Evolutionary conservation across 163 green algal species (phyloP), one percentile per base, ranked within the genome.

Genomic region (Prototheca wickerhamii): DNA sequence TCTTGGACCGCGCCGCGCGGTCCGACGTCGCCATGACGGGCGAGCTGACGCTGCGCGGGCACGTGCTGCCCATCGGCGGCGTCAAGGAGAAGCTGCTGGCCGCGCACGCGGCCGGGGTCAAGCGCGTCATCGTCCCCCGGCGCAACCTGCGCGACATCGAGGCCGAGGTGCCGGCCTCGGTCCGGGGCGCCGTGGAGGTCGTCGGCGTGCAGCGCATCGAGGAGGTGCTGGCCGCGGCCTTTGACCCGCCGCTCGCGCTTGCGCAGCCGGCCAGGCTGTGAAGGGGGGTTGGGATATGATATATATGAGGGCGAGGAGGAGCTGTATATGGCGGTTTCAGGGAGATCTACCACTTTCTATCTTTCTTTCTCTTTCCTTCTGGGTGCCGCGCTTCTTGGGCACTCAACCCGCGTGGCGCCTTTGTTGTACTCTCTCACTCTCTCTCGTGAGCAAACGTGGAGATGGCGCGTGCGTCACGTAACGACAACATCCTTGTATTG

Each of bases 11-110:
- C 75, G 23, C 53, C 0, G 75, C 84, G 62, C 73, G 87, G 1
- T 49, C 69, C 3, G 87, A 95, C 67, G 86, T 81, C 5, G 89
- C 89, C 2, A 89, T 92, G 82, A 92, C 81, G n/a, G 79, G 86
- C 2, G 86, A 93, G 76, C 65, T 93, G 26, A 89, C 87, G 25
- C 76, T 96, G 51, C 70, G 80, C 1, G 89, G 89, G 1, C 66
- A 91, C 65, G 86, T 95, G 60, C 81, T 96, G 63, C 89, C 89
- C 3, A 80, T 96, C 40, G 85, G 89, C 20, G 88, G 88, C 7
- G 59, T 92, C 25, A 89, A 88, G 58, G 87, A 91, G 57, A 93
- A 92, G 72, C 66, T 92, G 52, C 76, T 95, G 50, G 88, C 88
- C 10, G 88, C 88, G 7, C 74, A 84, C 32, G 66, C 75, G 64